Conservation (phyloP, 169 alveolate species). For the Theileria sp. region DNA sequence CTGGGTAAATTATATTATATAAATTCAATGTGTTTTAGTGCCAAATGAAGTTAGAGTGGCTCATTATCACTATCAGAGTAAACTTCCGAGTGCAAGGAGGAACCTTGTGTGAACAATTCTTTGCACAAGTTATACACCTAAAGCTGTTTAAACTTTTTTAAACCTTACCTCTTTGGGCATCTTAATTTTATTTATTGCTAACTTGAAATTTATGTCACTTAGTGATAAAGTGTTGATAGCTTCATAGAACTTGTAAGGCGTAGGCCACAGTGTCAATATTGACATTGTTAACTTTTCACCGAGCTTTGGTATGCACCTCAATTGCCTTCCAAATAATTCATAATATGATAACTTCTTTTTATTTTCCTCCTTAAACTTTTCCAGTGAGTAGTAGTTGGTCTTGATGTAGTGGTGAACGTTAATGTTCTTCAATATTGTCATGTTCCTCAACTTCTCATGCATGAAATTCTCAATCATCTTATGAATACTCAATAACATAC, state of each 20-base stretch:
- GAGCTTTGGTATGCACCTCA: conserved; percentile 73
- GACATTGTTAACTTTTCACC: conserved; percentile 80
- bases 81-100: conserved; percentile 62
- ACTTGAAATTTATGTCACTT: conserved; percentile 34
- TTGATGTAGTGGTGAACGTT: conserved; percentile 5
- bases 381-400: conserved; percentile 25
- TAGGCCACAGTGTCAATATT: conserved; percentile 78
- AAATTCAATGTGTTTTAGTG: background rate
- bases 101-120: conserved; percentile 29
- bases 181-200: background rate
- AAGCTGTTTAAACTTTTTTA: conserved; percentile 6
- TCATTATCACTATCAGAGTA: conserved; percentile 35
- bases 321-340: conserved; percentile 80
- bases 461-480: conserved; percentile 68
- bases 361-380: conserved; percentile 61
- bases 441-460: conserved; percentile 64
- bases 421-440: conserved; percentile 43
- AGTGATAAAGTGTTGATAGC: conserved; percentile 48
- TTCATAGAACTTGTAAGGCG: conserved; percentile 70
- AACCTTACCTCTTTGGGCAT: conserved; percentile 4
- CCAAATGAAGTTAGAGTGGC: background rate
- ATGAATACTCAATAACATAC: conserved; percentile 65
- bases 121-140: conserved; percentile 42
- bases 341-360: conserved; percentile 73
- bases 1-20: background rate